Base-by-base conservation (phyloP, 2,329 filamentous ascomycete species). In the Microcyclosporella mali region DNA sequence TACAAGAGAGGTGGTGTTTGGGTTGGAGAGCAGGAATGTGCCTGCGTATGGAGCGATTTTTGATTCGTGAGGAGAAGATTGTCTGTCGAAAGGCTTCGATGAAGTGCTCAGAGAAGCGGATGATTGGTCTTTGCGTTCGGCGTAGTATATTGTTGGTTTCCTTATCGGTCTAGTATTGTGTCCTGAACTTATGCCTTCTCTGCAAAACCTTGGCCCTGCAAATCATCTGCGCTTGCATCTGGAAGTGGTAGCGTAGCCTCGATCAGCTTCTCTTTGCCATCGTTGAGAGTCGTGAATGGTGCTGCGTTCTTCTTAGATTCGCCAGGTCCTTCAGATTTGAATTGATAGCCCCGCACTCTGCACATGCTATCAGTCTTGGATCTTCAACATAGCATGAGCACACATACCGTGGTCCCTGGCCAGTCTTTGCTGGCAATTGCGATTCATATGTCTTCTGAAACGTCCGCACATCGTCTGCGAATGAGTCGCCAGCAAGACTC, bases 311-410 rank as follows among this genome's bases (percentile, higher is more conserved):
- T 82, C 55, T 81, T 82, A 62, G 74, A 84, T 19, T 66, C 60
- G 41, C 77, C 73, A 6, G 76, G 75, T 0, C 78, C 81, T 36
- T 81, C 76, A 38, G 79, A 78, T 64, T 85, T 88, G 63, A 82
- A 85, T 59, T 94, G 85, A 57, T 94, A 94, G 1, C 88, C 88
- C 56, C 88, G 75, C 28, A 85, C 74, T 57, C 76, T 77, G 50
- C 45, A 45, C 12, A 37, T 11, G 3, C 41, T 33, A 32, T 52
- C 45, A 53, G 49, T 30, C 17, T 21, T 18, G 35, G 37, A 40
- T 25, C 40, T 16, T 37, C 38, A 39, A 21, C 17, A 4, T 36
- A 39, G 32, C 17, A 32, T 8, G 42, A 46, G 15, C 29, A 40
- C 30, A 30, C 40, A 32, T 66, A 75, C 63, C 87, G 76, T 8